Percentiles rank a stretch among this genome's conserved stretches.
Conservation (phyloP, 2,329 filamentous ascomycete genomes). For the Ceratocystis eucalypticola region DNA sequence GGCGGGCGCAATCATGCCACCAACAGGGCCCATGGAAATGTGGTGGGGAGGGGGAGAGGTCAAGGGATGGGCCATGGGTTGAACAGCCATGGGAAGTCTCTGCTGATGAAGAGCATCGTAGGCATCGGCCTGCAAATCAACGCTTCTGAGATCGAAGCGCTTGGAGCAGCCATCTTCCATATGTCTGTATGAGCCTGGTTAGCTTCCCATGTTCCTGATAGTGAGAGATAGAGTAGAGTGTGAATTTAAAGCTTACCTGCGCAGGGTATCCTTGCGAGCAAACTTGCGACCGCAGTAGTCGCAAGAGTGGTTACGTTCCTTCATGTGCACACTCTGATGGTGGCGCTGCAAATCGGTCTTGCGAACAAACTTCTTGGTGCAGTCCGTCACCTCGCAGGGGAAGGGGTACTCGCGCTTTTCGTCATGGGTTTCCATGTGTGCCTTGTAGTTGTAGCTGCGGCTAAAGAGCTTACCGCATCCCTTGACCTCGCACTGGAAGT, state of each 20-base stretch:
- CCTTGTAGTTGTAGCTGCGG: constrained; percentile 73
- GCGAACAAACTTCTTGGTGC: constrained; percentile 64
- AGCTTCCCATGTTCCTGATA: neutral
- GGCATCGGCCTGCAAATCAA: constrained; percentile 31
- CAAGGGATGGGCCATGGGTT: constrained; percentile 9
- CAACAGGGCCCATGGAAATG: constrained; percentile 10
- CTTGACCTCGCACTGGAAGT: constrained; percentile 52
- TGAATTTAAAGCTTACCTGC: constrained; percentile 42
- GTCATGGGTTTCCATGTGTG: constrained; percentile 75
- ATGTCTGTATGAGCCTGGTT: constrained; percentile 38
- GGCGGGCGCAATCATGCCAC: constrained; percentile 8
- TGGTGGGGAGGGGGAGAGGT: constrained; percentile 6
- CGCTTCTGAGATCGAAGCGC: constrained; percentile 44
- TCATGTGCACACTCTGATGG: constrained; percentile 57
- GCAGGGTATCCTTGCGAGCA: constrained; percentile 68
- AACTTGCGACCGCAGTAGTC: constrained; percentile 58
- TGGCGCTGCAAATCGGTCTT: constrained; percentile 62
- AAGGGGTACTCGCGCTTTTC: constrained; percentile 58
- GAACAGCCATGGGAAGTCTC: constrained; percentile 4
- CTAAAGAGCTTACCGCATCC: constrained; percentile 70
- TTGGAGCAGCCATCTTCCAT: constrained; percentile 64
- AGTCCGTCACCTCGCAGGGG: constrained; percentile 49
- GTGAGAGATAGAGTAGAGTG: no score
- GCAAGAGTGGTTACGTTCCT: constrained; percentile 56
- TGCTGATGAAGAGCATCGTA: constrained; percentile 22